phyloP scores from a whole-genome alignment of 2,329 filamentous ascomycete species.

The Neofusicoccum cordaticola region DNA sequence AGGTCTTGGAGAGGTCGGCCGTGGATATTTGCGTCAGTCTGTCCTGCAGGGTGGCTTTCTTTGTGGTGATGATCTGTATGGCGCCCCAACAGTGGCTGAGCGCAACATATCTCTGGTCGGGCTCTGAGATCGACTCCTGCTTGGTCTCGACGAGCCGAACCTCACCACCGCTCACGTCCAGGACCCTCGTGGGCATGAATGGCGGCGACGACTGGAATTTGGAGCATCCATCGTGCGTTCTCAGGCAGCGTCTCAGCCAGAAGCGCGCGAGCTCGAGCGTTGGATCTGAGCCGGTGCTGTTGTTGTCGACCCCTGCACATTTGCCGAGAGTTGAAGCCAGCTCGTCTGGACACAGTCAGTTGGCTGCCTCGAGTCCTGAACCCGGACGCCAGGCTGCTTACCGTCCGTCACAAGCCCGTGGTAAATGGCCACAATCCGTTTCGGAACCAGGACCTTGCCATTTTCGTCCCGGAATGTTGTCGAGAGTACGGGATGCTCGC shows the following conservation, averaged over 20 bases:
- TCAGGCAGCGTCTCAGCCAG: neutral
- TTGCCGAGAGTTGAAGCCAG: conserved; percentile 18
- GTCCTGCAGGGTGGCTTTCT: neutral
- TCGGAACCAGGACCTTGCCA: conserved; percentile 12
- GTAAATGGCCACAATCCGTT: conserved; percentile 20
- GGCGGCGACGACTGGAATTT: neutral
- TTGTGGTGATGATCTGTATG: neutral
- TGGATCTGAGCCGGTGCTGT: neutral
- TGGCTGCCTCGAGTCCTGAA: too few species aligned
- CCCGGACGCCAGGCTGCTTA: neutral
- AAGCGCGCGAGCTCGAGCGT: neutral
- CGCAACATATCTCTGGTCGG: neutral
- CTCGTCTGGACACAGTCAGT: conserved; percentile 8
- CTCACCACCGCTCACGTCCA: neutral
- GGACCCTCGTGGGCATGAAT: neutral
- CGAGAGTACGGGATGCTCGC: conserved; percentile 21
- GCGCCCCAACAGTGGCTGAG: conserved; percentile 15
- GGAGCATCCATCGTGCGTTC: neutral
- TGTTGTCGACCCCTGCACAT: neutral
- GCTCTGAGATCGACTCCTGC: neutral
- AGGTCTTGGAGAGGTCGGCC: neutral
- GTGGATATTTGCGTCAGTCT: neutral
- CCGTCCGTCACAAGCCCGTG: conserved; percentile 19
- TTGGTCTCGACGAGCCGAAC: neutral
- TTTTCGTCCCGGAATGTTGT: conserved; percentile 18